phyloP scores from a whole-genome alignment of 345 rosid species.

The Hypericum perforatum region DNA sequence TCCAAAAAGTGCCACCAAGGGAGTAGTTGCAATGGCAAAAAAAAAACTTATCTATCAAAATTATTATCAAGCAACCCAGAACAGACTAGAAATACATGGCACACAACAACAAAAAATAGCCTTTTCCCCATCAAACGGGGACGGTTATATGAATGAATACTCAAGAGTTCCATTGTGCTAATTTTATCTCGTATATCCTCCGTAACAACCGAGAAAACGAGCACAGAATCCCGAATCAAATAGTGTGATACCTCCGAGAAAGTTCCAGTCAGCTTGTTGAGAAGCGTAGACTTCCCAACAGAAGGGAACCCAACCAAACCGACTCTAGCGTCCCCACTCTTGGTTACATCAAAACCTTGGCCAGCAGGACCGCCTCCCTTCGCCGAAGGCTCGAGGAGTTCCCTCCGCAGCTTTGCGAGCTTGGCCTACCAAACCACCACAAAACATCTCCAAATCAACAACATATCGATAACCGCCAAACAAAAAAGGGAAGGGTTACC shows the following conservation, averaged over 20 bases:
- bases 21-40: too few species aligned
- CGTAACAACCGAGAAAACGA: neutral
- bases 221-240: neutral
- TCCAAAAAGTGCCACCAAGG: too few species aligned
- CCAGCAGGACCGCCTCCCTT: slow-evolving; percentile 90
- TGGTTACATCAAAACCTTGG: slow-evolving; percentile 96
- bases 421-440: slow-evolving; percentile 44
- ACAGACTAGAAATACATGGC: too few species aligned
- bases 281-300: slow-evolving; percentile 94
- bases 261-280: slow-evolving; percentile 86
- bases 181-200: too few species aligned
- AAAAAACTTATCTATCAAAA: too few species aligned
- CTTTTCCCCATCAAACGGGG: too few species aligned
- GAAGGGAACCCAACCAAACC: slow-evolving; percentile 97
- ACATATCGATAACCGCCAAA: neutral
- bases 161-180: too few species aligned
- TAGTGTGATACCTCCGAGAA: slow-evolving; percentile 66
- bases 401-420: slow-evolving; percentile 89
- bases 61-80: too few species aligned
- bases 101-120: too few species aligned
- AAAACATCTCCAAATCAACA: neutral
- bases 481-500: slow-evolving; percentile 25
- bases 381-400: slow-evolving; percentile 76
- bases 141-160: too few species aligned
- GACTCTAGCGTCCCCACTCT: slow-evolving; percentile 95